Evolutionary conservation across 2,329 filamentous ascomycete species (phyloP).

Genomic region (Fusarium duplospermum): DNA sequence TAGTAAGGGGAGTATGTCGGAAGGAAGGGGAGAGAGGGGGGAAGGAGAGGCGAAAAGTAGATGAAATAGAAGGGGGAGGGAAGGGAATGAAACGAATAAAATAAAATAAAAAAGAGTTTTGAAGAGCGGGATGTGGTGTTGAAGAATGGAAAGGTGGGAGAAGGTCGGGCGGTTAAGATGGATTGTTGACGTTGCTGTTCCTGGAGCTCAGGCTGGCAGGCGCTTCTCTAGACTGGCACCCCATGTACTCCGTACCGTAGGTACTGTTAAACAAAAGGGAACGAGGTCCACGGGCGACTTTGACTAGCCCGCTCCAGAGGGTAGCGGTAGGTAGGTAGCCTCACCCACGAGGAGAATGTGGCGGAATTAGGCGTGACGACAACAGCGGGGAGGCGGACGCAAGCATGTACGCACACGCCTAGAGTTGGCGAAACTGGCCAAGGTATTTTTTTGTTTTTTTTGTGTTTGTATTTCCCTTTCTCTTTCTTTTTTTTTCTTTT

Average conservation of each 20-base stretch:
- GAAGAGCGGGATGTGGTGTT: conserved; percentile 27
- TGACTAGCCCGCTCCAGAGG: not conserved
- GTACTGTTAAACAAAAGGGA: not conserved
- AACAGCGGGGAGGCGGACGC: conserved; percentile 10
- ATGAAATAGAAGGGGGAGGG: conserved; percentile 3
- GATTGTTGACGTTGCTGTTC: conserved; percentile 35
- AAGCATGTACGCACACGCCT: conserved; percentile 22
- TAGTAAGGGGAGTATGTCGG: not conserved
- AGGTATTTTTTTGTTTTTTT: not conserved
- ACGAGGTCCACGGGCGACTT: not conserved
- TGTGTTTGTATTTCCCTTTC: not conserved
- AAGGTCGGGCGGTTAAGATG: conserved; percentile 17
- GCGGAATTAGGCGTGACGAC: conserved; percentile 14
- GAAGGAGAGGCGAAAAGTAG: conserved; percentile 6
- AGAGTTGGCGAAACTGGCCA: not conserved
- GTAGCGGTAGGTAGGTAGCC: conserved; percentile 3
- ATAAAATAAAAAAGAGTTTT: not conserved
- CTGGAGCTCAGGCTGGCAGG: conserved; percentile 29
- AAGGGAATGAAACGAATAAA: not conserved
- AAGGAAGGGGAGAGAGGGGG: not conserved
- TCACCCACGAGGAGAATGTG: conserved; percentile 14
- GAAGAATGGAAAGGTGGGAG: conserved; percentile 30
- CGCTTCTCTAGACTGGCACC: conserved; percentile 20
- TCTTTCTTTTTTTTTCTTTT: not conserved
- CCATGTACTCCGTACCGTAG: not conserved